Base-by-base conservation (phyloP, 371 early-diverging fungal genomes). In the Rhizopus arrhizus region DNA sequence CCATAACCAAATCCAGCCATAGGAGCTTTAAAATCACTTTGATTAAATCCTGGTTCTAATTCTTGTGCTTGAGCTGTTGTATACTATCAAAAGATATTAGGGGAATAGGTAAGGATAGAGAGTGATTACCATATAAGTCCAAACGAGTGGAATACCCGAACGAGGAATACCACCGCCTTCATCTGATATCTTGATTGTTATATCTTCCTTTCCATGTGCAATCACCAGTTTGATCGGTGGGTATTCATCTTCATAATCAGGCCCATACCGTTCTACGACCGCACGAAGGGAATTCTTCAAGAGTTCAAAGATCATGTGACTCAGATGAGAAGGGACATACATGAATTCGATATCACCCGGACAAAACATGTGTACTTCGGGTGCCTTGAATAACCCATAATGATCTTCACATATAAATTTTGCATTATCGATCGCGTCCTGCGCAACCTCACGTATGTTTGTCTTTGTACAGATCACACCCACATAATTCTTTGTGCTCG, bases 1-100 rank as follows among this genome's bases (percentile, higher is more conserved):
- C 98, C 98, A 70, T 98, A 98, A 29, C 98, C 98, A 77, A 95
- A 96, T 35, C 98, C 98, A 28, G 98, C 98, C 88, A 98, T 85
- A 2, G 98, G 98, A 9, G 98, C 98, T 70, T 91, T 89, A 68
- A 95, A 96, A 65, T 97, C 97, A 28, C 92, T 85, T 68, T 88
- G 75, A 68, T 83, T 87, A 61, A 85, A 89, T 13, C 85, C 90
- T 10, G 92, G 92, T 50, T 95, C 96, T 58, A 95, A 70, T 59
- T 84, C 78, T 56, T 94, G 96, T 53, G 91, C 83, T 64, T 91
- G 85, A n/a, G 97, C 98, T 0, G 98, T 98, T 2, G 98, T 97
- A 65, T 97, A 95, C 84, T 84, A 65, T 15, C 8, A 43, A 5
- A 60, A 10, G 35, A 16, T 29, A 43, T 3, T 15, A 52, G 4